phyloP scores from a whole-genome alignment of 2,329 filamentous ascomycete species.

The Reticulascus tulasneorum region DNA sequence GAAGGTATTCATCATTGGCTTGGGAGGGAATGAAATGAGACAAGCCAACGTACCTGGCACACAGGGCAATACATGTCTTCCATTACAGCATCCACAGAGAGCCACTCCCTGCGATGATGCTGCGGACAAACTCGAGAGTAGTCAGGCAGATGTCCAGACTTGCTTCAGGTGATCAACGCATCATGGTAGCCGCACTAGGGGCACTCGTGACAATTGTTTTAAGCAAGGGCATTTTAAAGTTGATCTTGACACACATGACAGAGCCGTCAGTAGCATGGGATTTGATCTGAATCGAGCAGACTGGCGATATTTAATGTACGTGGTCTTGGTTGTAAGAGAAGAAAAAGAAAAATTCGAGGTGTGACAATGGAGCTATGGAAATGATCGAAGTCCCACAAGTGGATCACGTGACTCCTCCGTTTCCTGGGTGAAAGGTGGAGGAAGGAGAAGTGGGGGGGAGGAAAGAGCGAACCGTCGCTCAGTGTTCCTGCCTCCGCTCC shows the following conservation, averaged over 20 bases:
- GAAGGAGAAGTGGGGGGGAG: slow-evolving; percentile 1
- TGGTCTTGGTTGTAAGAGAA: slow-evolving; percentile 38
- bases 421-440: slow-evolving; percentile 4
- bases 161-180: slow-evolving; percentile 66
- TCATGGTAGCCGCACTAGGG: slow-evolving; percentile 61
- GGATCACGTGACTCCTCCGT: slow-evolving; percentile 3
- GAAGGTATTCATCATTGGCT: too few species aligned
- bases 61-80: too few species aligned
- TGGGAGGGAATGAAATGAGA: too few species aligned
- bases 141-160: slow-evolving; percentile 56
- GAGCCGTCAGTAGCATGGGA: slow-evolving; percentile 43
- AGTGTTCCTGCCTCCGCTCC: slow-evolving; percentile 3
- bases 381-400: too few species aligned
- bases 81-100: neutral
- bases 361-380: too few species aligned
- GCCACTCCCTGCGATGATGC: slow-evolving; percentile 6
- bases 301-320: slow-evolving; percentile 39
- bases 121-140: too few species aligned
- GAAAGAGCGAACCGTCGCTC: slow-evolving; percentile 3
- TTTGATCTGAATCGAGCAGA: slow-evolving; percentile 21
- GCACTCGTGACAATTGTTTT: slow-evolving; percentile 69
- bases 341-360: slow-evolving; percentile 22
- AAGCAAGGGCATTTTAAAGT: slow-evolving; percentile 52
- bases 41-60: neutral
- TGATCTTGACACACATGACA: slow-evolving; percentile 55